phyloP scores from a whole-genome alignment of 2,329 filamentous ascomycete genomes.

The Phaeosphaeriaceae sp. region DNA sequence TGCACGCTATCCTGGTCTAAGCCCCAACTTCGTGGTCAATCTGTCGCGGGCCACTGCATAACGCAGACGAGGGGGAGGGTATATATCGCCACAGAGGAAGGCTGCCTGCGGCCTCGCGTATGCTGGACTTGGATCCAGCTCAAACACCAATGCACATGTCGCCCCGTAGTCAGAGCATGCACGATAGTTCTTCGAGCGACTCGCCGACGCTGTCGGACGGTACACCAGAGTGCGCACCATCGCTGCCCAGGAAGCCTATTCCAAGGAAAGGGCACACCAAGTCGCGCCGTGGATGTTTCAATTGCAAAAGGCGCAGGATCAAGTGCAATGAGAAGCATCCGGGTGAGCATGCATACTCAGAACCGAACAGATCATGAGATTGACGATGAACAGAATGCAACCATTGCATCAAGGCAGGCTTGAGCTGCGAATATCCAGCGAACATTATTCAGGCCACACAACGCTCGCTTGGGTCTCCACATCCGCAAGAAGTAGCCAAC shows the following conservation, averaged over 20 bases:
- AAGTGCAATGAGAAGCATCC: slow-evolving; percentile 75
- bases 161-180: slow-evolving; percentile 23
- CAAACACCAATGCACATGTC: slow-evolving; percentile 26
- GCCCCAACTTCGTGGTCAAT: slow-evolving; percentile 33
- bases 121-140: slow-evolving; percentile 17
- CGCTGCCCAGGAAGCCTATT: slow-evolving; percentile 44
- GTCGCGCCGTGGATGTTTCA: slow-evolving; percentile 70
- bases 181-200: slow-evolving; percentile 32
- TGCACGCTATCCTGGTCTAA: slow-evolving; percentile 37
- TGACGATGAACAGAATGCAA: slow-evolving; percentile 55
- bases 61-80: slow-evolving; percentile 16
- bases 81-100: slow-evolving; percentile 39
- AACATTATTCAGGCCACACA: slow-evolving; percentile 44
- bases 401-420: slow-evolving; percentile 68
- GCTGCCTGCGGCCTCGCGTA: slow-evolving; percentile 22
- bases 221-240: slow-evolving; percentile 22
- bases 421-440: slow-evolving; percentile 70
- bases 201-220: slow-evolving; percentile 36
- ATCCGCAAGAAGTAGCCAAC: slow-evolving; percentile 36
- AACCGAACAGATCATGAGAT: neutral
- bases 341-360: neutral
- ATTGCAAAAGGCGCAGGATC: slow-evolving; percentile 72
- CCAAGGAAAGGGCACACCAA: slow-evolving; percentile 70
- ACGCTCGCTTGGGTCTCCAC: slow-evolving; percentile 25
- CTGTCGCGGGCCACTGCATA: slow-evolving; percentile 22